These are phyloP conservation scores for Russula sp. DNA, from an alignment of 768 basidiomycete species.

Conservation along the genomic window DNA sequence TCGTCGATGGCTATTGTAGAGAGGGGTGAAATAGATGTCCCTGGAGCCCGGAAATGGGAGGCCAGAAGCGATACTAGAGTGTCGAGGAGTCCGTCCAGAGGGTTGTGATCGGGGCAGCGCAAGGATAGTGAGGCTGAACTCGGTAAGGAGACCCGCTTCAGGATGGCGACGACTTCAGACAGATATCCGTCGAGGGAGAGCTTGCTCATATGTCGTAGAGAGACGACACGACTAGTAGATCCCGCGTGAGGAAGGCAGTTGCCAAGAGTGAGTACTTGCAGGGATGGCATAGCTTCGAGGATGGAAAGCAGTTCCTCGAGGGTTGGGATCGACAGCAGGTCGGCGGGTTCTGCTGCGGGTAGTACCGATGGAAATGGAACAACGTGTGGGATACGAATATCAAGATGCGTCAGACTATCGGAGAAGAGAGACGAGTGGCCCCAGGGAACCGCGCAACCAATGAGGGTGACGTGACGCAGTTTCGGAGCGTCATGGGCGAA, in stretches of 20 bases:
- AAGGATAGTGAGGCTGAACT: slow-evolving; percentile 5
- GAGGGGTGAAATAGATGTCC: neutral
- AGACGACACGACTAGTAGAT: neutral
- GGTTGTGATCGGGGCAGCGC: neutral
- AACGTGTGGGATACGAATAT: neutral
- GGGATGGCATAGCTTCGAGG: slow-evolving; percentile 1
- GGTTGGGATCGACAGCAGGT: neutral
- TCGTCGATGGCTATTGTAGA: neutral
- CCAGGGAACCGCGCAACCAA: slow-evolving; percentile 6
- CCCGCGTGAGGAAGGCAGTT: slow-evolving; percentile 6
- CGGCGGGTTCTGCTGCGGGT: neutral
- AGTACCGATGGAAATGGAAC: neutral
- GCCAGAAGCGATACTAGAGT: neutral
- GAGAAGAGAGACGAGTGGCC: neutral
- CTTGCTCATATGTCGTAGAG: neutral
- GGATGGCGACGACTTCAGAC: neutral
- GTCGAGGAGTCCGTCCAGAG: neutral
- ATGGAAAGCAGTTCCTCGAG: slow-evolving; percentile 13
- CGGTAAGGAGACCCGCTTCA: slow-evolving; percentile 2
- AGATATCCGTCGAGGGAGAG: slow-evolving; percentile 3
- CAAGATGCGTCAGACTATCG: neutral
- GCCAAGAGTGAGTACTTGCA: slow-evolving; percentile 5
- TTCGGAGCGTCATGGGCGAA: neutral
- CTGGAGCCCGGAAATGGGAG: slow-evolving; percentile 1
- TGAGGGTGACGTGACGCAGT: neutral